Base-by-base conservation (phyloP, 1,284 basidiomycete genomes). In the Ceraceosorus guamensis region DNA sequence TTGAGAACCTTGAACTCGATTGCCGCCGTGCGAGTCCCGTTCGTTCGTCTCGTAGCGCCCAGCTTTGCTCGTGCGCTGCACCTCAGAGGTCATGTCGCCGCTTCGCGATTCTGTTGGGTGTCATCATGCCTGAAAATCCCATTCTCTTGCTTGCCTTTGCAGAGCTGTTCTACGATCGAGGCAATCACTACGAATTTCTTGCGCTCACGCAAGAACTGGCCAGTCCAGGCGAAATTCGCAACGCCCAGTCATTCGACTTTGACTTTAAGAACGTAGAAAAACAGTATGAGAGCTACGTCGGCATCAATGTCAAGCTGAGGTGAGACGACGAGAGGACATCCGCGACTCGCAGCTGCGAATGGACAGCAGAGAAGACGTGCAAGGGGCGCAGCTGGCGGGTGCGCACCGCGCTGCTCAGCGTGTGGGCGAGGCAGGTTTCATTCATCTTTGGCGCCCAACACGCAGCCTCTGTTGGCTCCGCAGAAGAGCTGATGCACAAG, bases 251-350 rank as follows among this genome's bases (percentile, higher is more conserved):
- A 13, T 93, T 87, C 70, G 91, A 96, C 54, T 98, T 98, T 78
- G 82, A 85, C 66, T 98, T 98, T 83, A 97, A 97, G 81, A 97
- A 95, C 70, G 89, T 98, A 49, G 95, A 98, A 83, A 97, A 98
- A 81, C 91, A 93, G 76, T 96, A 90, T 71, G 93, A 98, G 80
- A 91, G 88, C 70, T 97, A 97, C 76, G 87, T 91, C 66, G 93
- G 93, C 0, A 97, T 97, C 77, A 98, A 98, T 71, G 93, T 98
- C 62, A 96, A 96, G 79, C 82, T 98, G 63, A 80, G 72, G 62
- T 69, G 48, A 45, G 50, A 46, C n/a, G 11, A 2, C 24, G 24
- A 24, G 24, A 24, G 24, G 24, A 24, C 2, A 24, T 24, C 39
- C 24, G 24, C 24, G 24, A 24, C 24, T 30, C 11, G 14, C 34